Evolutionary conservation across 768 basidiomycete species (phyloP).

Genomic region (Mycena pura): DNA sequence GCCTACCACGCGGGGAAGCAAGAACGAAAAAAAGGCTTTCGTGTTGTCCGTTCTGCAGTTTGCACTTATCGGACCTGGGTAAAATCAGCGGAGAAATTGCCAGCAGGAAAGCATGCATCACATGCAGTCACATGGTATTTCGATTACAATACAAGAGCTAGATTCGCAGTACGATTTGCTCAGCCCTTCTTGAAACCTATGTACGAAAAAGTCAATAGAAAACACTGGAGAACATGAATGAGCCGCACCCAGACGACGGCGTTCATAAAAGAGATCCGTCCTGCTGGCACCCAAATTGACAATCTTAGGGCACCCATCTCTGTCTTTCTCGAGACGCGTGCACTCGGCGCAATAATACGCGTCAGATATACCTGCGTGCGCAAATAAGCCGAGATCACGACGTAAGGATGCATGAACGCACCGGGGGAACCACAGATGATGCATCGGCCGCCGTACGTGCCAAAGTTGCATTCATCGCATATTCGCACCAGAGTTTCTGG

Average conservation of each 20-base stretch:
- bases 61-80: too few relatives aligned
- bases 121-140: too few relatives aligned
- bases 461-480: conserved; percentile 99
- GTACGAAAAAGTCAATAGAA: not conserved
- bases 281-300: conserved; percentile 95
- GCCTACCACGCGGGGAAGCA: too few relatives aligned
- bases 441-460: conserved; percentile 95
- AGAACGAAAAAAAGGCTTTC: too few relatives aligned
- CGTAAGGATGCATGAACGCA: conserved; percentile 40
- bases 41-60: too few relatives aligned
- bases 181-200: conserved; percentile 77
- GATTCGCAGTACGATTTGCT: conserved; percentile 10
- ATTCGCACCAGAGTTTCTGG: conserved; percentile 98
- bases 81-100: too few relatives aligned
- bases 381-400: not conserved
- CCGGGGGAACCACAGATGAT: conserved; percentile 98
- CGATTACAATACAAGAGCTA: too few relatives aligned
- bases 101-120: too few relatives aligned
- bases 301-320: conserved; percentile 98
- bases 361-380: conserved; percentile 85
- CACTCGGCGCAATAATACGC: conserved; percentile 99
- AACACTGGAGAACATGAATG: not conserved
- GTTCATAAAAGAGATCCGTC: conserved; percentile 92
- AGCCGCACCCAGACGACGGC: conserved; percentile 76
- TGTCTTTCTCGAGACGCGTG: conserved; percentile 94